Evolutionary conservation across 2,329 filamentous ascomycete genomes (phyloP).

Genomic region (Pleurostoma richardsiae): DNA sequence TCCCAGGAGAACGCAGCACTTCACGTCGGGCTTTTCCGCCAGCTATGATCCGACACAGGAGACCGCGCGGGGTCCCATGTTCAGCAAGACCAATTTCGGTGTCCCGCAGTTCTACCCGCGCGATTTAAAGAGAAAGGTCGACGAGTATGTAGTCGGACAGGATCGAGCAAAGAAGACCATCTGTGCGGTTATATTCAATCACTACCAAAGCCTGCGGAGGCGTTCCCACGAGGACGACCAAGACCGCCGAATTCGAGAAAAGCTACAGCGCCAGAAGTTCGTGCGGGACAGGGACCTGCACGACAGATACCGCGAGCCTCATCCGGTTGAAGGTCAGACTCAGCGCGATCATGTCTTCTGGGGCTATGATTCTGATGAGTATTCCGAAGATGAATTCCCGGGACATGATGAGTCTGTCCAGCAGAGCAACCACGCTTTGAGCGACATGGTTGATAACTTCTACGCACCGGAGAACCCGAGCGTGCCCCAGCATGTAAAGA

Average conservation of each 20-base stretch:
- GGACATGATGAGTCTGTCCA: conserved; percentile 45
- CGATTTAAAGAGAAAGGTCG: conserved; percentile 81
- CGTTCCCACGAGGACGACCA: conserved; percentile 72
- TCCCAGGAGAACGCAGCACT: conserved; percentile 39
- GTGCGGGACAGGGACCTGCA: conserved; percentile 60
- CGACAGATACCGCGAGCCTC: conserved; percentile 51
- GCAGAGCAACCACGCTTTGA: conserved; percentile 24
- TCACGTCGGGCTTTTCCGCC: conserved; percentile 54
- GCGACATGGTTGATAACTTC: conserved; percentile 31
- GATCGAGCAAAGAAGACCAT: conserved; percentile 92
- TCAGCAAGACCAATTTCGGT: conserved; percentile 50
- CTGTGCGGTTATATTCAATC: conserved; percentile 91
- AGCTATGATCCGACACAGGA: conserved; percentile 53
- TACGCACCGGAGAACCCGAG: conserved; percentile 43
- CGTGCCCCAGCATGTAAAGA: conserved; percentile 52
- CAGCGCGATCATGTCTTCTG: conserved; percentile 17
- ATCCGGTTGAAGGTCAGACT: conserved; percentile 72
- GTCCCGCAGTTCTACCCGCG: conserved; percentile 60
- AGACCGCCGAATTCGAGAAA: conserved; percentile 53
- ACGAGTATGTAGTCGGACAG: conserved; percentile 95
- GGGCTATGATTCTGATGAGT: conserved; percentile 25
- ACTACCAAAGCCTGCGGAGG: conserved; percentile 83
- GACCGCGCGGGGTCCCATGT: conserved; percentile 54
- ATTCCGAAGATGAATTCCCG: conserved; percentile 47
- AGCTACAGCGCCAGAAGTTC: conserved; percentile 65